Conservation (phyloP, 257 asterid genomes). For the Ligustrum vulgare region DNA sequence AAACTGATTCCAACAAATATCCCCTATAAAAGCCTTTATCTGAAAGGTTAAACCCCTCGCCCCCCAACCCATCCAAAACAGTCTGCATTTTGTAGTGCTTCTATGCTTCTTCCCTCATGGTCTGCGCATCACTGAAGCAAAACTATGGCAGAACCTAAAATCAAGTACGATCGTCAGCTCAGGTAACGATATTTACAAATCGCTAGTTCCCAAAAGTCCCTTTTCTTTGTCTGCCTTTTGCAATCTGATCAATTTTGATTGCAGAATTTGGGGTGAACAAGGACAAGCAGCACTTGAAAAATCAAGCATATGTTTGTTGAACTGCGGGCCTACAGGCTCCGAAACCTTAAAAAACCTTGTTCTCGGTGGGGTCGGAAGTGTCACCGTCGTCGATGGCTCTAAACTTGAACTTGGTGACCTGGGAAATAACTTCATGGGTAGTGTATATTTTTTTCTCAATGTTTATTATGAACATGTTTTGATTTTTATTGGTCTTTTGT, state of each 20-base stretch:
- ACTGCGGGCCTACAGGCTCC: conserved; percentile 97
- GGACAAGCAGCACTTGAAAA: conserved; percentile 97
- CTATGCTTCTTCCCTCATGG: neutral
- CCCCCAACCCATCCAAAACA: neutral
- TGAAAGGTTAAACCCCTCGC: too few species aligned
- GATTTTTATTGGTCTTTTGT: neutral
- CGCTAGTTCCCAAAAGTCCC: neutral
- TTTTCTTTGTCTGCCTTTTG: neutral
- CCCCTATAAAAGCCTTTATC: too few species aligned
- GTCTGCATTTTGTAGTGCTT: neutral
- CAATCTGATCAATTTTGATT: conserved; percentile 16
- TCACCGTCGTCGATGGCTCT: conserved; percentile 91
- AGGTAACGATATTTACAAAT: conserved; percentile 43
- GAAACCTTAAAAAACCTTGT: conserved; percentile 92
- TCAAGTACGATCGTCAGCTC: conserved; percentile 98
- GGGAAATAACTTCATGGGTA: conserved; percentile 94
- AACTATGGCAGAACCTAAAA: conserved; percentile 82
- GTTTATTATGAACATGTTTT: neutral
- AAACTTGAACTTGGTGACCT: conserved; percentile 93
- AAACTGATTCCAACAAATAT: too few species aligned
- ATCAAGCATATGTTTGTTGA: conserved; percentile 89
- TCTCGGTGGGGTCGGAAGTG: conserved; percentile 97
- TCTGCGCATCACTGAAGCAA: conserved; percentile 50
- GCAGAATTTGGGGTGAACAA: conserved; percentile 99
- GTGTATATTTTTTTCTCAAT: neutral